phyloP scores from a whole-genome alignment of 768 basidiomycete genomes.

The Mycena albidolilacea region DNA sequence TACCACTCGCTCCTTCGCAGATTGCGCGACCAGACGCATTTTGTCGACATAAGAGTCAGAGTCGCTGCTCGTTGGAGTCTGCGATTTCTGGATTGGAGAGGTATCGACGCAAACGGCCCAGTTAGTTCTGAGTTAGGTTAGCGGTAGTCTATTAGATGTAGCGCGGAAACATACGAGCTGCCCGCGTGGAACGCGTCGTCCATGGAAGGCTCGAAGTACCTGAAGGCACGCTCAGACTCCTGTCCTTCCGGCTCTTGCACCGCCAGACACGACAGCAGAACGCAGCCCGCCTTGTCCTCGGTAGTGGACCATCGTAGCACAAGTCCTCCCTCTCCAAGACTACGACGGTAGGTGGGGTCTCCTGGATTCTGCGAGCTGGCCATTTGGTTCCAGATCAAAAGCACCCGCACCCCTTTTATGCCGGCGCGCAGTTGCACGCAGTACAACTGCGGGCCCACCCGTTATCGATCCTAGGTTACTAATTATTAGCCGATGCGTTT shows the following conservation, averaged over 20 bases:
- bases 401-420: no score
- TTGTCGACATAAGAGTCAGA: constrained; percentile 6
- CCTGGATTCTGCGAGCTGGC: neutral
- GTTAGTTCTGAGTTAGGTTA: neutral
- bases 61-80: neutral
- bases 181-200: constrained; percentile 15
- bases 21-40: constrained; percentile 4
- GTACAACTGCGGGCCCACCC: no score
- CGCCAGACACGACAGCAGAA: constrained; percentile 11
- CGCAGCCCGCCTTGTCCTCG: constrained; percentile 16
- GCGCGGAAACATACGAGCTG: constrained; percentile 13
- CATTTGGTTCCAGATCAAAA: neutral
- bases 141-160: neutral
- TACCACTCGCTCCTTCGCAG: constrained; percentile 14
- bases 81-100: neutral
- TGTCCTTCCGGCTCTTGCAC: constrained; percentile 9
- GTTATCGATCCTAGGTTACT: no score
- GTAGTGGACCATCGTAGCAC: constrained; percentile 23
- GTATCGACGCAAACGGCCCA: constrained; percentile 26
- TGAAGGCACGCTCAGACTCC: neutral
- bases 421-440: neutral
- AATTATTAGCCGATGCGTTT: no score
- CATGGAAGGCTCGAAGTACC: constrained; percentile 21
- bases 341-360: constrained; percentile 10
- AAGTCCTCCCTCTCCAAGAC: neutral